Conservation (phyloP, 2,329 filamentous ascomycete species). For the Fulvia fulva region DNA sequence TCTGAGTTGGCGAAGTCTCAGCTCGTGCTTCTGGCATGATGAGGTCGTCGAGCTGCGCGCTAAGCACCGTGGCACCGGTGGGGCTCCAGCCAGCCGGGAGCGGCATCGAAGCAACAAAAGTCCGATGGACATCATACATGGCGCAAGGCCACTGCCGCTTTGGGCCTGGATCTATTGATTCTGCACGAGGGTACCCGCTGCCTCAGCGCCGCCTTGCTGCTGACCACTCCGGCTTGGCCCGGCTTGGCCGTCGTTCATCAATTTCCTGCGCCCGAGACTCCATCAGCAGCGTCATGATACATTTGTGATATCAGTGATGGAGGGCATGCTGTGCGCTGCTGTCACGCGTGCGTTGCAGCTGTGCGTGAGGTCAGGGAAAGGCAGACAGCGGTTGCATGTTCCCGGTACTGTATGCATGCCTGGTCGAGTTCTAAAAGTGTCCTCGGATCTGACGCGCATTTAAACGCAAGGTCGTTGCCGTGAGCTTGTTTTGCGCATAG, state of each 20-base stretch:
- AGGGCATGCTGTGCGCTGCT: not conserved
- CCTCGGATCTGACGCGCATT: not conserved
- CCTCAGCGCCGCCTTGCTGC: not conserved
- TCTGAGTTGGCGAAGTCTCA: conserved; percentile 1
- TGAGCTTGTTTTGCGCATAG: not conserved
- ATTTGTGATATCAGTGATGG: not conserved
- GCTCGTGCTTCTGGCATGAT: conserved; percentile 7
- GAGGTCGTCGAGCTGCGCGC: conserved; percentile 15
- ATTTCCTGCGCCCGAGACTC: not conserved
- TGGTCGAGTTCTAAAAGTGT: not conserved
- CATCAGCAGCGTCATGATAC: not conserved
- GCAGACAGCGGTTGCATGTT: not conserved
- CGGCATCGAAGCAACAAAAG: conserved; percentile 15
- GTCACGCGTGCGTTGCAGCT: not conserved
- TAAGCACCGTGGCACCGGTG: conserved; percentile 8
- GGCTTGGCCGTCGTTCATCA: not conserved
- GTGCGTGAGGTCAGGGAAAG: not conserved
- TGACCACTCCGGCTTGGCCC: conserved; percentile 4
- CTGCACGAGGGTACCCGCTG: conserved; percentile 9
- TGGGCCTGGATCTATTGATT: conserved; percentile 15
- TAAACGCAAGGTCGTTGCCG: not conserved
- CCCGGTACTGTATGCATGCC: not conserved
- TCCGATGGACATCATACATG: conserved; percentile 19
- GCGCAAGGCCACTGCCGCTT: not conserved
- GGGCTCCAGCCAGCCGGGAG: conserved; percentile 14